Conservation (phyloP, 2,329 filamentous ascomycete genomes). For the Ampelomyces quisqualis region DNA sequence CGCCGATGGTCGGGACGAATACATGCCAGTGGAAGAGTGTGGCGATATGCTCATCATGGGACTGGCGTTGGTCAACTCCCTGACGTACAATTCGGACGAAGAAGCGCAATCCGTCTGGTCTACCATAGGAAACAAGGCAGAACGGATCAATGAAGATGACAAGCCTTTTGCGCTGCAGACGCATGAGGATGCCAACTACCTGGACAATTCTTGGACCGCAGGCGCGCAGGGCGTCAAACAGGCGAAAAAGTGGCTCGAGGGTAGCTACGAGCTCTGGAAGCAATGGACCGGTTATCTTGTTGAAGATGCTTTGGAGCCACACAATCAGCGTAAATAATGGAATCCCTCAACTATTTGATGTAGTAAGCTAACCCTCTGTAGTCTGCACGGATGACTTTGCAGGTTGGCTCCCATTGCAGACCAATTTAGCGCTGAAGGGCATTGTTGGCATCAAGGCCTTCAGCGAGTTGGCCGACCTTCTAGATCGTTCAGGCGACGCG, state of each 20-base stretch:
- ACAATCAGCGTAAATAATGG: slow-evolving; percentile 62
- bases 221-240: slow-evolving; percentile 56
- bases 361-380: slow-evolving; percentile 26
- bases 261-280: slow-evolving; percentile 70
- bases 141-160: slow-evolving; percentile 25
- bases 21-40: slow-evolving; percentile 76
- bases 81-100: slow-evolving; percentile 62
- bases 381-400: slow-evolving; percentile 84
- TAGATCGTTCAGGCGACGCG: slow-evolving; percentile 59
- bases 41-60: slow-evolving; percentile 84
- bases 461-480: slow-evolving; percentile 65
- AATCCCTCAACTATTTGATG: not conserved
- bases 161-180: slow-evolving; percentile 53
- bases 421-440: slow-evolving; percentile 79
- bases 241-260: slow-evolving; percentile 64
- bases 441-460: slow-evolving; percentile 81
- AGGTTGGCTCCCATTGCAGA: slow-evolving; percentile 74
- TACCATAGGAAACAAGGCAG: slow-evolving; percentile 40
- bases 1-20: slow-evolving; percentile 68
- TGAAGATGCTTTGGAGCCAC: slow-evolving; percentile 71
- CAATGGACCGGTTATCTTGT: slow-evolving; percentile 80
- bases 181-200: slow-evolving; percentile 55
- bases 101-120: slow-evolving; percentile 62
- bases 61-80: slow-evolving; percentile 71
- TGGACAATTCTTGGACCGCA: slow-evolving; percentile 64